Base-by-base conservation (phyloP, 2,329 filamentous ascomycete species). In the Magnaporthales sp. region DNA sequence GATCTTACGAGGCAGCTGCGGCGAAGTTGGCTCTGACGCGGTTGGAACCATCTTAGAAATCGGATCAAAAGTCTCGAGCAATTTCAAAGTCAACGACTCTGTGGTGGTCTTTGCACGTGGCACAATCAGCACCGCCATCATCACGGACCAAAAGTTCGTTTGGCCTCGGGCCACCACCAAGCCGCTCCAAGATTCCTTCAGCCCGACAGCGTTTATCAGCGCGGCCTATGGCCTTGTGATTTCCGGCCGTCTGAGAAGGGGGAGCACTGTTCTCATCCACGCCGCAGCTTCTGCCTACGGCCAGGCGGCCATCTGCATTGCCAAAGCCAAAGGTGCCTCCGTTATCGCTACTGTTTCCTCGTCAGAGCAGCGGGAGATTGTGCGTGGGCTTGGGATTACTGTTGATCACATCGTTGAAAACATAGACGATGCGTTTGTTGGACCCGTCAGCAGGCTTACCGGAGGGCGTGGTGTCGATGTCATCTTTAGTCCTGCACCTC, bases 401-500 rank as follows among this genome's bases (percentile, higher is more conserved):
- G 66, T 67, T 1, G 67, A 75, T 1, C 75, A 75, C 26, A 80
- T 84, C 13, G 69, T 85, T 3, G 65, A 72, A 2, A 56, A 70
- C 15, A 62, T 38, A 6, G 46, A 64, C 8, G 62, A 68, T 15
- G 10, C 62, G 22, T 32, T 69, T 19, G 64, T 68, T 9, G 69
- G 71, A 0, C 65, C 69, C 3, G 68, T 83, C 38, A 70, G 74
- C 29, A 68, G 73, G 0, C 66, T 74, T 22, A 81, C 79, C 0
- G 68, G 67, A 15, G 67, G 70, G 0, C 66, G 67, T 2, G 77
- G 77, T 11, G 76, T 82, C 1, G 79, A 84, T 61, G 67, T 83
- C 3, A 73, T 84, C 1, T 82, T 83, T 65, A 81, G 83, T 68
- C 75, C 82, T 0, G 79, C 81, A 0, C 77, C 77, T 63, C 70